Evolutionary conservation across 306 rosid species (phyloP), one percentile per base, ranked within the genome.

Genomic region (Prunus armeniaca): DNA sequence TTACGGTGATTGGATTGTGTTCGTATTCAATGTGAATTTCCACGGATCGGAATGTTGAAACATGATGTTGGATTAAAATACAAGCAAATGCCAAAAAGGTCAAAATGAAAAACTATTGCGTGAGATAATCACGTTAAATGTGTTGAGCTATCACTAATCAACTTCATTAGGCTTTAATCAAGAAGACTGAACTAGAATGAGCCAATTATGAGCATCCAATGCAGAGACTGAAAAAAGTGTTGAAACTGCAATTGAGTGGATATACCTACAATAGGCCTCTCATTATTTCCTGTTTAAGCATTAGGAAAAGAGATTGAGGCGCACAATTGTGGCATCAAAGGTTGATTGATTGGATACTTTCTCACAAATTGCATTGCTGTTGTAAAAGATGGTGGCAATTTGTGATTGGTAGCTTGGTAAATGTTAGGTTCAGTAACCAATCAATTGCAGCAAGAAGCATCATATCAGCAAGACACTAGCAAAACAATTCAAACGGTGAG

Each of bases 91-190:
- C 43, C 34, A 20, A 32, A 32, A 50, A 51, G 46, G 47, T 7
- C 14, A 14, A 46, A 66, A 14, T 3, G 20, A 15, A 38, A 49
- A 30, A 47, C 1, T 30, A 6, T 32, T 45, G 0, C 9, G 6
- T 18, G 27, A 11, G 25, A 52, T 10, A 30, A 3, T 71, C 75
- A 20, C 20, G 75, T 55, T 20, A 34, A n/a, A 55, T 20, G 46
- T 34, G 76, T 72, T 55, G 52, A 13, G 52, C 65, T 34, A 71
- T n/a, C 55, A 34, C 30, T 55, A 55, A 55, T 71, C 41, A 38
- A 12, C 66, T 41, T 72, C 66, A 38, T 13, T 9, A 20, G 54
- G 32, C 65, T 3, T 20, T 18, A 18, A 49, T 12, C 49, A 19
- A 4, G 51, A 19, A 51, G 24, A 22, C 51, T 22, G 4, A 22